These are phyloP conservation scores for Spencermartinsiella europaea DNA, from an alignment of 805 yeast species.

Conservation along the genomic window DNA sequence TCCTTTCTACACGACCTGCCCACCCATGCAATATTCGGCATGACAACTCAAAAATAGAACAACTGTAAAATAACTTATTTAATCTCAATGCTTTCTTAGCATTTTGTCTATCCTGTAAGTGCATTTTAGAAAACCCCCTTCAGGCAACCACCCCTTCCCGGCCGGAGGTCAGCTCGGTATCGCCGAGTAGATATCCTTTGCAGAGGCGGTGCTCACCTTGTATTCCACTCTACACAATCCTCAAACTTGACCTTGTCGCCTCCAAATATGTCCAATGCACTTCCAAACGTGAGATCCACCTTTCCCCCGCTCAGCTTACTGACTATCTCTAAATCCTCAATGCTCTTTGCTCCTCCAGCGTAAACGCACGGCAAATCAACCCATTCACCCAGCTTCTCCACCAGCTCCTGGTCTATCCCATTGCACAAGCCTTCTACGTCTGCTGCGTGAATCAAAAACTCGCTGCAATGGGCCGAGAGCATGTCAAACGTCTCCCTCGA, in stretches of 20 bases:
- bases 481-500: slow-evolving; percentile 46
- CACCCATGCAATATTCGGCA: too few relatives aligned
- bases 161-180: too few relatives aligned
- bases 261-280: slow-evolving; percentile 92
- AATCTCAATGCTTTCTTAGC: too few relatives aligned
- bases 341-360: slow-evolving; percentile 91
- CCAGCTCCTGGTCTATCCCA: slow-evolving; percentile 84
- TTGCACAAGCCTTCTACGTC: slow-evolving; percentile 96
- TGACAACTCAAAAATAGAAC: too few relatives aligned
- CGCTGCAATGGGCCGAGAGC: slow-evolving; percentile 67
- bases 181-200: too few relatives aligned
- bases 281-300: slow-evolving; percentile 90
- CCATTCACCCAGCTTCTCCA: slow-evolving; percentile 73
- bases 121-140: too few relatives aligned
- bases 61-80: too few relatives aligned
- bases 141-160: too few relatives aligned
- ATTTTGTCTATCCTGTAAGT: too few relatives aligned
- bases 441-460: slow-evolving; percentile 93
- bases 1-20: too few relatives aligned
- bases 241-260: slow-evolving; percentile 72
- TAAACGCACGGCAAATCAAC: slow-evolving; percentile 71
- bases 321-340: slow-evolving; percentile 65
- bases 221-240: slow-evolving; percentile 78
- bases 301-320: slow-evolving; percentile 64
- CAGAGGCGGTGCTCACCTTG: too few relatives aligned